These are phyloP conservation scores for Eruca vesicaria DNA, from an alignment of 441 rosid species.

Conservation along the genomic window DNA sequence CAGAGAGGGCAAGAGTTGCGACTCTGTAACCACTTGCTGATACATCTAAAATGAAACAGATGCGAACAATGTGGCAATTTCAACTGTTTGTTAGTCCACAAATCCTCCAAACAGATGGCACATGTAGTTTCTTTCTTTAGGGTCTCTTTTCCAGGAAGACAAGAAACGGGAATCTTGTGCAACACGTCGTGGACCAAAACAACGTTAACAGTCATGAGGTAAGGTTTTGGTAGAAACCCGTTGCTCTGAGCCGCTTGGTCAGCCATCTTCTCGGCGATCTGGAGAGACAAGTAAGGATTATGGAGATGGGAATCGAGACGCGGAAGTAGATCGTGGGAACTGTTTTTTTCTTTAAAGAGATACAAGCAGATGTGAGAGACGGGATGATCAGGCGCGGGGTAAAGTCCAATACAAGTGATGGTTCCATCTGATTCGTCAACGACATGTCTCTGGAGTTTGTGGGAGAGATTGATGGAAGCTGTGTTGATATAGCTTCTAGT, in stretches of 20 bases:
- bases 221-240: neutral
- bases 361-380: neutral
- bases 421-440: neutral
- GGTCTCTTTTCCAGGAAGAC: neutral
- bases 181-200: neutral
- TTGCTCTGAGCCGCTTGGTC: neutral
- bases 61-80: neutral
- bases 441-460: neutral
- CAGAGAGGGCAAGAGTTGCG: neutral
- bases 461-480: neutral
- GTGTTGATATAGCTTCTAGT: neutral
- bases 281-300: neutral
- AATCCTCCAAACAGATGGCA: neutral
- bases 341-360: neutral
- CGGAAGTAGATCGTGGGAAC: neutral
- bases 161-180: neutral
- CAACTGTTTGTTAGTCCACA: neutral
- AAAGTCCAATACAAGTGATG: neutral
- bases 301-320: neutral
- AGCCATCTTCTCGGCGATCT: neutral
- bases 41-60: neutral
- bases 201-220: neutral
- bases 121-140: neutral
- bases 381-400: neutral
- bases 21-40: neutral